These are phyloP conservation scores for Cryptococcus depauperatus DNA, from an alignment of 1,284 basidiomycete genomes.

Conservation along the genomic window DNA sequence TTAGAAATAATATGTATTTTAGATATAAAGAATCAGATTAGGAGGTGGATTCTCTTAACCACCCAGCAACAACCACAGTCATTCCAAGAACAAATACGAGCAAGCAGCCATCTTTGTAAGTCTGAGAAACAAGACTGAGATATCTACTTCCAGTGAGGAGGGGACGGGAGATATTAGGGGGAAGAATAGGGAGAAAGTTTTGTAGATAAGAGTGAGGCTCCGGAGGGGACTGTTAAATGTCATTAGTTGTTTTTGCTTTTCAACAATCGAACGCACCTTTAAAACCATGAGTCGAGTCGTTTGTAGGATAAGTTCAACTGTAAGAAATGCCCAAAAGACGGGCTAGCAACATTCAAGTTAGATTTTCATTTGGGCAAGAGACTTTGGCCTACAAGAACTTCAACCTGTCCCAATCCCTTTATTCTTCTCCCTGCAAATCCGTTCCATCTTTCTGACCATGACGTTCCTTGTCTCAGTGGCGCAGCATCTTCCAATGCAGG, in stretches of 20 bases:
- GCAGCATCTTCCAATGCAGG: conserved; percentile 23
- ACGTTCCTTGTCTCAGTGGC: conserved; percentile 8
- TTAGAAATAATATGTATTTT: no score
- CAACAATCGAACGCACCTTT: conserved; percentile 20
- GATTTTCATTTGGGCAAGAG: background rate
- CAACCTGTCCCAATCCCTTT: conserved; percentile 16
- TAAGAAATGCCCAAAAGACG: conserved; percentile 45
- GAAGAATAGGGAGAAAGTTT: conserved; percentile 43
- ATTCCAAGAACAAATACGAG: conserved; percentile 38
- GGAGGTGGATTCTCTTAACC: conserved; percentile 6
- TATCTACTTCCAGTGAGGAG: conserved; percentile 37
- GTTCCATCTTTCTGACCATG: conserved; percentile 19
- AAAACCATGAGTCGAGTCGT: conserved; percentile 40
- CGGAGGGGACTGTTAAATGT: conserved; percentile 27
- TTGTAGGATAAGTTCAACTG: conserved; percentile 41
- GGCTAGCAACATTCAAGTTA: conserved; percentile 29
- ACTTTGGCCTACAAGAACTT: conserved; percentile 20
- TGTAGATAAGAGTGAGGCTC: conserved; percentile 38
- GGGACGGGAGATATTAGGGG: conserved; percentile 29
- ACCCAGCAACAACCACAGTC: conserved; percentile 24
- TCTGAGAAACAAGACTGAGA: conserved; percentile 33
- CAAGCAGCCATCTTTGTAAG: conserved; percentile 40
- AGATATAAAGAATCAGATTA: no score
- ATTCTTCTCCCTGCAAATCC: conserved; percentile 18
- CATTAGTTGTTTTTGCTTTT: background rate